Percentiles rank a stretch among this genome's conserved stretches.
Conservation (phyloP, 2,329 filamentous ascomycete species). For the Incumbomyces lentus region DNA sequence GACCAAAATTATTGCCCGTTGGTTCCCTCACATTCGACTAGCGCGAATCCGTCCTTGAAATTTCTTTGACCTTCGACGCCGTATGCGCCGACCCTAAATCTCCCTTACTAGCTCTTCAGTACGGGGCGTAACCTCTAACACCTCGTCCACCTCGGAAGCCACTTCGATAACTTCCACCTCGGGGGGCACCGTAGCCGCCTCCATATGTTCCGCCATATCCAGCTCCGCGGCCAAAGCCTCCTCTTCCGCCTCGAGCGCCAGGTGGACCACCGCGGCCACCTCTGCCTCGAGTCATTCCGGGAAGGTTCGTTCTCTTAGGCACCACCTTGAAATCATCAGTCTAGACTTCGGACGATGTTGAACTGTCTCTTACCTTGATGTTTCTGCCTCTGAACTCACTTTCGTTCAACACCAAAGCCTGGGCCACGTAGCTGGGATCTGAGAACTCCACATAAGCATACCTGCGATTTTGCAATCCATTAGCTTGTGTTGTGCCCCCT, state of each 20-base stretch:
- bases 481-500: slow-evolving; percentile 31
- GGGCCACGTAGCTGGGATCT: slow-evolving; percentile 82
- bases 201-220: slow-evolving; percentile 36
- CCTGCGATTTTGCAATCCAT: slow-evolving; percentile 39
- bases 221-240: slow-evolving; percentile 15
- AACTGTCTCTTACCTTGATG: slow-evolving; percentile 61
- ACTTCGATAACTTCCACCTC: slow-evolving; percentile 20
- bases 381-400: slow-evolving; percentile 90
- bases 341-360: neutral
- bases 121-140: slow-evolving; percentile 44
- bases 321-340: slow-evolving; percentile 45
- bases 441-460: slow-evolving; percentile 99
- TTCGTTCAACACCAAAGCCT: slow-evolving; percentile 91
- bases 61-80: too few species aligned
- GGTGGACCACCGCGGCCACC: slow-evolving; percentile 51
- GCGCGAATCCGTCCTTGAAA: too few species aligned
- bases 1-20: too few species aligned
- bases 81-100: neutral
- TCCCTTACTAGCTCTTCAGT: slow-evolving; percentile 24
- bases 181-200: slow-evolving; percentile 12
- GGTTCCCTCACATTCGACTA: too few species aligned
- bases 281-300: slow-evolving; percentile 73
- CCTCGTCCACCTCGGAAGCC: slow-evolving; percentile 32
- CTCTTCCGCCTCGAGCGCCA: slow-evolving; percentile 47
- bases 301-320: slow-evolving; percentile 92